Conservation (phyloP, 805 yeast species). For the Saturnispora saitoi region DNA sequence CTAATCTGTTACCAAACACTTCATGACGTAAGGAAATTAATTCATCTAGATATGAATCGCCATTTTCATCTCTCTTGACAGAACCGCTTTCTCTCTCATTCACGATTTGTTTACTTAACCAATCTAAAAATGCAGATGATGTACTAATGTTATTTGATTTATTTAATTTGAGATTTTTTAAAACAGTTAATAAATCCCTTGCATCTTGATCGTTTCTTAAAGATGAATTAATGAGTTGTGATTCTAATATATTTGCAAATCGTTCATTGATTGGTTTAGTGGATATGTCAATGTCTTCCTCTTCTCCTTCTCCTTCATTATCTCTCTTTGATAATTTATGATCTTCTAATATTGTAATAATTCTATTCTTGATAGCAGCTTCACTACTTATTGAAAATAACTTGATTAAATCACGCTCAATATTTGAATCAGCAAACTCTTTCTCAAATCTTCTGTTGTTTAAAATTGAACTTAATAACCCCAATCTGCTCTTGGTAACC, state of each 20-base stretch:
- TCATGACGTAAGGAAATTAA: constrained; percentile 40
- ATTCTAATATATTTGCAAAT: constrained; percentile 33
- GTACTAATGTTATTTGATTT: constrained; percentile 28
- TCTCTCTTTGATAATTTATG: constrained; percentile 14
- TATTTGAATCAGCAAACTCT: constrained; percentile 15
- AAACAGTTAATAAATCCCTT: constrained; percentile 33
- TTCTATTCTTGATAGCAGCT: constrained; percentile 29
- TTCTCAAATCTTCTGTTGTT: constrained; percentile 29
- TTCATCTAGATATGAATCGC: constrained; percentile 21
- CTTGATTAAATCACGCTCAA: constrained; percentile 21
- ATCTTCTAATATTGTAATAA: constrained; percentile 41
- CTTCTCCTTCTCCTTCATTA: constrained; percentile 14
- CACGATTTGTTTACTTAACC: constrained; percentile 38
- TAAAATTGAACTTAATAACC: constrained; percentile 41
- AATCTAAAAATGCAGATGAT: constrained; percentile 42
- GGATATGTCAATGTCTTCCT: neutral
- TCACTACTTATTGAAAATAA: constrained; percentile 17
- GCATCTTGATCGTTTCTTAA: constrained; percentile 32
- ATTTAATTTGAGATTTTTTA: constrained; percentile 27
- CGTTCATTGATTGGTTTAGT: constrained; percentile 19
- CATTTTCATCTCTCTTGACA: constrained; percentile 14
- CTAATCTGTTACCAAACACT: constrained; percentile 73
- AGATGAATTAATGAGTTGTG: constrained; percentile 23
- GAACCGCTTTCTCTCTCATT: constrained; percentile 17
- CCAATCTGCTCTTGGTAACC: constrained; percentile 35